Conservation (phyloP, 768 basidiomycete species). For the Russula sp. region DNA sequence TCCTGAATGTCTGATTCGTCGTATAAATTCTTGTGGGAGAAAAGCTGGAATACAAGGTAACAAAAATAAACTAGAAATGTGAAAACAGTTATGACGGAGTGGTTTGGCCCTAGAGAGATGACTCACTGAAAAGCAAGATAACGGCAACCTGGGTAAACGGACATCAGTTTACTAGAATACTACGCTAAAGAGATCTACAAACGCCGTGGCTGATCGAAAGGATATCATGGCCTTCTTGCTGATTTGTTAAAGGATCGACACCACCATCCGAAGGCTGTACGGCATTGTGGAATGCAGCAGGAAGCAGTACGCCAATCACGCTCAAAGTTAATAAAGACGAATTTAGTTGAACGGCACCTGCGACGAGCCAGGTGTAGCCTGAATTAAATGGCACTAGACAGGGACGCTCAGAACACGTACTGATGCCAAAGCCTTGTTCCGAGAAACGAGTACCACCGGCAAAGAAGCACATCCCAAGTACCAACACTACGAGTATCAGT, state of each 20-base stretch:
- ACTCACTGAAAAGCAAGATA: constrained; percentile 52
- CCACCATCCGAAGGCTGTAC: constrained; percentile 31
- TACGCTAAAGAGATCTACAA: constrained; percentile 30
- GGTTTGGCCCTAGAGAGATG: not conserved
- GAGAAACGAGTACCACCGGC: constrained; percentile 76
- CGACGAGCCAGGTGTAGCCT: not conserved
- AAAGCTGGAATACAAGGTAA: constrained; percentile 55
- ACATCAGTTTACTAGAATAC: not conserved
- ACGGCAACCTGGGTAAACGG: constrained; percentile 43
- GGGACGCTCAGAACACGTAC: constrained; percentile 43
- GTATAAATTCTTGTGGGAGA: constrained; percentile 55
- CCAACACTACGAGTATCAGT: constrained; percentile 51
- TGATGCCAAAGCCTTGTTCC: constrained; percentile 73
- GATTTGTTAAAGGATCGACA: constrained; percentile 32
- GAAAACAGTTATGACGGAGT: not conserved
- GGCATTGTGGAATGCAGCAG: constrained; percentile 74
- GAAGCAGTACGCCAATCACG: constrained; percentile 74
- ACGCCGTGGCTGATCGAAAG: constrained; percentile 53
- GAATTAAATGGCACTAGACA: not conserved
- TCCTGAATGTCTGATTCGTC: not conserved
- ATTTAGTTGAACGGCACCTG: constrained; percentile 65
- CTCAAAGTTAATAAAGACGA: constrained; percentile 73
- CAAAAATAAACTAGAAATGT: constrained; percentile 46
- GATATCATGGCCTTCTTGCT: constrained; percentile 43
- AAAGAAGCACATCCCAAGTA: constrained; percentile 87